Conservation (phyloP, 1,284 basidiomycete genomes). For the Trichosporon faecale region DNA sequence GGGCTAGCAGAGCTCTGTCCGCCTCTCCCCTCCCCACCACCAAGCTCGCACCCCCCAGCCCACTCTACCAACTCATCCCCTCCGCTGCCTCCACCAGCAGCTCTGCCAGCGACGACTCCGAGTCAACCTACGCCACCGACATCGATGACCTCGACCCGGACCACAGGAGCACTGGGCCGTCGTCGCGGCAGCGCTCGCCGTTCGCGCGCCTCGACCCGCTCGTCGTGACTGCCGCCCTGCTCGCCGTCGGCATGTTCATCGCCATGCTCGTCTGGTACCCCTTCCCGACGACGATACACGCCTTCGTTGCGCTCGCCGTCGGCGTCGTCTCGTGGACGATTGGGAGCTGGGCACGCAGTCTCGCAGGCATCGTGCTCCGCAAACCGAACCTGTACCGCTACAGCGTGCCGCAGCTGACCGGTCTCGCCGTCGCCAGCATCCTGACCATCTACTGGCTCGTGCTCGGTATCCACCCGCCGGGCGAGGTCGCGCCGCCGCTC, state of each 20-base stretch:
- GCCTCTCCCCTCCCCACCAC: neutral
- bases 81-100: neutral
- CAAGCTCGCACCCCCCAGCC: neutral
- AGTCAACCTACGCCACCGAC: neutral
- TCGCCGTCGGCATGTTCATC: constrained; percentile 10
- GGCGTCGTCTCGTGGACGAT: constrained; percentile 27
- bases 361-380: constrained; percentile 13
- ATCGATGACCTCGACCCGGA: neutral
- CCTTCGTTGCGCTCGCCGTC: constrained; percentile 27
- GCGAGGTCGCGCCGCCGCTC: constrained; percentile 16
- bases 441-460: constrained; percentile 24
- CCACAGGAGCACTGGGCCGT: neutral
- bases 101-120: neutral
- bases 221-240: constrained; percentile 12
- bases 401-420: neutral
- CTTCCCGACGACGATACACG: constrained; percentile 40
- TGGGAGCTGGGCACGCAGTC: constrained; percentile 20
- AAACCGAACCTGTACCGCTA: neutral
- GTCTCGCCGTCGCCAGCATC: constrained; percentile 17
- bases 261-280: constrained; percentile 32
- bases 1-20: neutral
- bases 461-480: constrained; percentile 24
- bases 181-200: neutral
- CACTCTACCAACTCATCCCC: constrained; percentile 7
- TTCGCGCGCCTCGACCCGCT: constrained; percentile 20